A percentile compares a stretch with the other conserved stretches of the same genome.
phyloP scores from a whole-genome alignment of 176 grass and related monocot genomes.

The Stipa capillata region DNA sequence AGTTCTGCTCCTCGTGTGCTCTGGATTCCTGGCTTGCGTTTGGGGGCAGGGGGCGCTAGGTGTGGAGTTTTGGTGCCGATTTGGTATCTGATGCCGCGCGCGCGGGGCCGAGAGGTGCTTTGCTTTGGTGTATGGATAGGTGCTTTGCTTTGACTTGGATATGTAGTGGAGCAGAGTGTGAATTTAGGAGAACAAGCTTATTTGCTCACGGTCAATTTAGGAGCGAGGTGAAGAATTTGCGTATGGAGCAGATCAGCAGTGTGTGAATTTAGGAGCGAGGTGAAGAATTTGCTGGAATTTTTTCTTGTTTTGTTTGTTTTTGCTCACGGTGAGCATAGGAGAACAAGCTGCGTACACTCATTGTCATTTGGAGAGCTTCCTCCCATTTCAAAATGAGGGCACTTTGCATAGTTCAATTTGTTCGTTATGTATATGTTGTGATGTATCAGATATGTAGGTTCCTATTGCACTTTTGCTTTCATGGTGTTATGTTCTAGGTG shows the following conservation, averaged over 20 bases:
- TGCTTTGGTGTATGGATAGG: background rate
- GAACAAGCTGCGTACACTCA: background rate
- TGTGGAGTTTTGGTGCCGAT: background rate
- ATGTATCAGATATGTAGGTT: background rate
- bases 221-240: no score
- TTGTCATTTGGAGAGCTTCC: background rate
- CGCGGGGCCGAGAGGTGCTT: background rate
- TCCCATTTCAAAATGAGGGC: background rate
- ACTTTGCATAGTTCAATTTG: background rate
- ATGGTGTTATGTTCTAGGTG: background rate
- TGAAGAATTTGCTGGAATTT: background rate
- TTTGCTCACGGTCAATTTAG: no score
- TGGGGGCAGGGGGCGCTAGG: no score
- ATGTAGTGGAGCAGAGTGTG: background rate
- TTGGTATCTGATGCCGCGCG: background rate
- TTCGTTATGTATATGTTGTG: background rate
- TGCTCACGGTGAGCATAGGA: background rate
- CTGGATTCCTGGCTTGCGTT: background rate
- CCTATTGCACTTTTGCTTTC: background rate
- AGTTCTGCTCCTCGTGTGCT: background rate
- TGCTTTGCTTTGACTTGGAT: background rate
- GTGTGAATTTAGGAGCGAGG: background rate
- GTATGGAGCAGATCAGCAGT: no score
- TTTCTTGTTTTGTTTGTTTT: background rate
- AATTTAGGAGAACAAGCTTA: no score